Evolutionary conservation across 441 rosid genomes (phyloP), one percentile per base, ranked within the genome.

Genomic region (Biscutella laevigata): DNA sequence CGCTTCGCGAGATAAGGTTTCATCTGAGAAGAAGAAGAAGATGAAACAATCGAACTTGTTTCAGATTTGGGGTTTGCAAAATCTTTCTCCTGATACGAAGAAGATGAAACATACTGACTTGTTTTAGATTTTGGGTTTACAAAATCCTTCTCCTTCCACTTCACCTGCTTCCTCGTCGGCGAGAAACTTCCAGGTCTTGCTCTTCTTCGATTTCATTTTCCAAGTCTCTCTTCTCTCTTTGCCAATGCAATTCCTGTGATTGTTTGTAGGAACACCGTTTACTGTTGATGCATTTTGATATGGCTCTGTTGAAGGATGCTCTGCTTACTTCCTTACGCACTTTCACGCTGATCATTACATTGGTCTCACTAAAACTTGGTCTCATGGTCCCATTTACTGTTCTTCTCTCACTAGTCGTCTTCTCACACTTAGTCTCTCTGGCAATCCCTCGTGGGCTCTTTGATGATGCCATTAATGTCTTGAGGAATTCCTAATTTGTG

Each of bases 241-340:
- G 34, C 5, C 10, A 42, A 17, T 39, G 43, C 16, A 17, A n/a
- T 47, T 33, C 20, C 1, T 35, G 14, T 33, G 11, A 9, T 43
- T 51, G 13, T 53, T 9, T 56, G 27, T 57, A 86, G 92, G 89
- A 56, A 84, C 92, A 21, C 68, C 80, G 4, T 83, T 84, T 40
- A 66, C 84, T 4, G 89, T 84, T 9, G 95, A 87, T 67, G 94
- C 95, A 2, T 87, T 87, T 73, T 87, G 87, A 7, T 84, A 84
- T 26, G 88, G 90, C 7, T 22, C 55, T 22, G 57, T 87, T 22
- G 72, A 72, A 62, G 88, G 82, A 22, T 87, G 82, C 33, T 78
- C 60, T 47, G 92, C 94, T 9, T 87, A 82, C 64, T 87, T 87
- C 59, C 86, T 84, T 49, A 78, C 88, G 12, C 92, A 87, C 43